Evolutionary conservation across 345 rosid species (phyloP), one percentile per base, ranked within the genome.

Genomic region (Orychophragmus violaceus): DNA sequence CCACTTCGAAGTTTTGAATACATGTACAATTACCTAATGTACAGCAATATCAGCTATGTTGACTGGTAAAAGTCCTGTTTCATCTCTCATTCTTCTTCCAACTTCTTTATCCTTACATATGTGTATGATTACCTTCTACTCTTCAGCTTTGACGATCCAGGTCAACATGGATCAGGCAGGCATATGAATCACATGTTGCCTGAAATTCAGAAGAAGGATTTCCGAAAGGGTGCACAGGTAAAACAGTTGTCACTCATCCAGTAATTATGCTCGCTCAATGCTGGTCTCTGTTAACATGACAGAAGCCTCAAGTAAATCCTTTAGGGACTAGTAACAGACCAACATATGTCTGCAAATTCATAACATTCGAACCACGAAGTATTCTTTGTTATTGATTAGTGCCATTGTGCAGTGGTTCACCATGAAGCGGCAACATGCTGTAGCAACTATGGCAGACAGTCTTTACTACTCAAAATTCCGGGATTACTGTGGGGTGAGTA

Each of bases 181-280:
- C 93, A 94, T 75, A 83, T 95, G 55, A 90, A 88, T 23, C 95
- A 84, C 76, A 94, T 93, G 98, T 67, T 86, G 60, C 98, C 98
- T 30, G 98, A 88, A 80, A 69, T 93, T 19, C 89, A 82, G 69
- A 77, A 78, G 81, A 82, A 85, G 72, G 83, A 87, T 76, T 94
- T 94, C 52, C 86, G 99, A 74, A 94, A 94, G 80, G 97, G 99
- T 71, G 96, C 99, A 24, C 99, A 94, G 97, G 99, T 90, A 79
- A 49, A 17, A 32, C 6, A 39, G 2, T 16, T 21, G 7, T 5
- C 10, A 49, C 6, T 46, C 28, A 25, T 63, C n/a, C 61, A 53
- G 56, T 54, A 21, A 59, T 8, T 16, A 17, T 30, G 4, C 56
- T 30, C 14, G 41, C 48, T 70, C 63, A 42, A 19, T 53, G 8